phyloP scores from a whole-genome alignment of 2,329 filamentous ascomycete species.

The Diaporthe sp. region DNA sequence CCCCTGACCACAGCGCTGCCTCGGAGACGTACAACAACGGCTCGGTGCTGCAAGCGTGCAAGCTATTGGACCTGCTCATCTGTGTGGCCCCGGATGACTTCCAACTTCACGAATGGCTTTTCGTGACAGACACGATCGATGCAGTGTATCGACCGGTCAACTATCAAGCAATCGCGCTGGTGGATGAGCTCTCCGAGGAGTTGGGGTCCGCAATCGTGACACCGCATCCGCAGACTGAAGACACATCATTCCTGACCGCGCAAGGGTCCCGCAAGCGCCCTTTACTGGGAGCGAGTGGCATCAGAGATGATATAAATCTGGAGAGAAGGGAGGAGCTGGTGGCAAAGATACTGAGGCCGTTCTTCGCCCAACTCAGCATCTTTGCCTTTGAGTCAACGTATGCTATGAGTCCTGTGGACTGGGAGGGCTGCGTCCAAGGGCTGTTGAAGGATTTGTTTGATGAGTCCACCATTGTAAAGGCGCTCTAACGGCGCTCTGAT shows the following conservation, averaged over 20 bases:
- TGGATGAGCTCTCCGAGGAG: slow-evolving; percentile 86
- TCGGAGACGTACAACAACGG: slow-evolving; percentile 82
- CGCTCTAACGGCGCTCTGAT: slow-evolving; percentile 68
- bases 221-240: slow-evolving; percentile 51
- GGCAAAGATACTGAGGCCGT: slow-evolving; percentile 83
- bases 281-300: slow-evolving; percentile 65
- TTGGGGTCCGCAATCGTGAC: slow-evolving; percentile 64
- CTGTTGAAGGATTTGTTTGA: slow-evolving; percentile 84
- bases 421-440: slow-evolving; percentile 71
- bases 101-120: slow-evolving; percentile 98
- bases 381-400: slow-evolving; percentile 94
- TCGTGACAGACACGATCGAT: slow-evolving; percentile 96
- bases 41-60: slow-evolving; percentile 90
- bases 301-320: slow-evolving; percentile 66
- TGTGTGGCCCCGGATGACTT: slow-evolving; percentile 93
- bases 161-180: slow-evolving; percentile 79
- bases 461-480: slow-evolving; percentile 76
- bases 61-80: slow-evolving; percentile 90
- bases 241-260: slow-evolving; percentile 52
- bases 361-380: slow-evolving; percentile 93
- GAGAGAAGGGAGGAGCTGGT: slow-evolving; percentile 78
- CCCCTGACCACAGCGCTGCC: slow-evolving; percentile 71
- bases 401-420: slow-evolving; percentile 79
- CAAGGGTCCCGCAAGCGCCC: slow-evolving; percentile 57
- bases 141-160: slow-evolving; percentile 85